A percentile compares a stretch with the other conserved stretches of the same genome.
Evolutionary conservation across 106 monocot genomes (phyloP).

Genomic region (Narthecium ossifragum): DNA sequence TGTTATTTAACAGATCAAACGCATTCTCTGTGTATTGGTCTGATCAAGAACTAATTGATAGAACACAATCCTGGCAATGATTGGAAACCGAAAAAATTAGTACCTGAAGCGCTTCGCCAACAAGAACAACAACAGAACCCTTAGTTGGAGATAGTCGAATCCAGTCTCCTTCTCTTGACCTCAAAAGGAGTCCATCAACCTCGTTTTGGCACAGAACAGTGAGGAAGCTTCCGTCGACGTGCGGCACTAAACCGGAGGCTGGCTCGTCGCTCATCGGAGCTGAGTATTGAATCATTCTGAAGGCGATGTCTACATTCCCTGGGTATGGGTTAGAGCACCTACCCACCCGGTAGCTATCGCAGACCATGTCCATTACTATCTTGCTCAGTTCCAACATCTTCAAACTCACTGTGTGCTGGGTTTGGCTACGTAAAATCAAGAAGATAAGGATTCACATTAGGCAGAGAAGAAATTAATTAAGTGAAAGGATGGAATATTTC

Average conservation of each 20-base stretch:
- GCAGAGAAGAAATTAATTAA: neutral
- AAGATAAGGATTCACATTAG: too few species aligned
- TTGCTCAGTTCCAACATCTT: constrained; percentile 1
- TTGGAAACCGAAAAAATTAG: too few species aligned
- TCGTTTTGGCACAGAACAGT: constrained; percentile 2
- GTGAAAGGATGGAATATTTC: neutral
- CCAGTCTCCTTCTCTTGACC: constrained; percentile 9
- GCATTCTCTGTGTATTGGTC: neutral
- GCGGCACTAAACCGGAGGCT: neutral
- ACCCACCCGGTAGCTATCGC: constrained; percentile 1
- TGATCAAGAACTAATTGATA: neutral
- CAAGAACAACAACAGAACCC: constrained; percentile 7
- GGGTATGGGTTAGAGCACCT: neutral
- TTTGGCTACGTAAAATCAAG: too few species aligned
- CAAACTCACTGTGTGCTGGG: neutral
- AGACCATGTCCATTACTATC: constrained; percentile 3
- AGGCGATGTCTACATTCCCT: neutral
- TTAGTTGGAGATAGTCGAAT: neutral
- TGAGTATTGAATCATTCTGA: constrained; percentile 7
- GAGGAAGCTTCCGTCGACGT: constrained; percentile 4
- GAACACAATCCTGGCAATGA: neutral
- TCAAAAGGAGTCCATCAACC: constrained; percentile 1
- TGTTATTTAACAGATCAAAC: too few species aligned
- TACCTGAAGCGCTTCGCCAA: constrained; percentile 6
- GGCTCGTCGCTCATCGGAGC: constrained; percentile 1